Conservation (phyloP, 2,329 filamentous ascomycete species). For the Paecilomyces formosus region DNA sequence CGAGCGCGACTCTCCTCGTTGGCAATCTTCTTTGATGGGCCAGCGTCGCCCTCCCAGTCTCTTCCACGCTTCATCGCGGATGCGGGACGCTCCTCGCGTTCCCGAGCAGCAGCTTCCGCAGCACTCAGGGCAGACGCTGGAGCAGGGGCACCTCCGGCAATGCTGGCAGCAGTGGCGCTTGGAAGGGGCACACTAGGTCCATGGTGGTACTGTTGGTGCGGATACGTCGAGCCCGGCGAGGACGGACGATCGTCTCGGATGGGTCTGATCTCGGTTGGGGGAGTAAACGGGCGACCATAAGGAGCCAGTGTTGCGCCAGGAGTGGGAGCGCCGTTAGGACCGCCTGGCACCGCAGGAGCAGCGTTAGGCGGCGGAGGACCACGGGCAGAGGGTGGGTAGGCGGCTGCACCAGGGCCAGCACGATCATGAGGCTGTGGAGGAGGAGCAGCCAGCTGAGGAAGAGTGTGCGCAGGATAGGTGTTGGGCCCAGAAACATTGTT, state of each 20-base stretch:
- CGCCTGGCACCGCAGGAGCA: constrained; percentile 40
- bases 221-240: constrained; percentile 85
- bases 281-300: constrained; percentile 68
- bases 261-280: constrained; percentile 74
- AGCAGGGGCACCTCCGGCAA: constrained; percentile 61
- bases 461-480: constrained; percentile 44
- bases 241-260: constrained; percentile 77
- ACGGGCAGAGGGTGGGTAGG: constrained; percentile 29
- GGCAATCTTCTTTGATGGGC: constrained; percentile 67
- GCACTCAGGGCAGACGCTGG: constrained; percentile 60
- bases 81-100: constrained; percentile 65
- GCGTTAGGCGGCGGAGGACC: constrained; percentile 38
- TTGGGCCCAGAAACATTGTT: constrained; percentile 43
- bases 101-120: constrained; percentile 60
- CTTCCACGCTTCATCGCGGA: constrained; percentile 77
- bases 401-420: constrained; percentile 21
- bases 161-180: constrained; percentile 40
- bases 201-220: constrained; percentile 71
- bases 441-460: constrained; percentile 44
- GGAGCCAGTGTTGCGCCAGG: constrained; percentile 57
- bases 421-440: constrained; percentile 36
- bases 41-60: constrained; percentile 84
- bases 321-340: constrained; percentile 47
- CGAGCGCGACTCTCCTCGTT: constrained; percentile 83
- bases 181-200: constrained; percentile 55